phyloP scores from a whole-genome alignment of 768 basidiomycete species.

The Amanita exitialis region DNA sequence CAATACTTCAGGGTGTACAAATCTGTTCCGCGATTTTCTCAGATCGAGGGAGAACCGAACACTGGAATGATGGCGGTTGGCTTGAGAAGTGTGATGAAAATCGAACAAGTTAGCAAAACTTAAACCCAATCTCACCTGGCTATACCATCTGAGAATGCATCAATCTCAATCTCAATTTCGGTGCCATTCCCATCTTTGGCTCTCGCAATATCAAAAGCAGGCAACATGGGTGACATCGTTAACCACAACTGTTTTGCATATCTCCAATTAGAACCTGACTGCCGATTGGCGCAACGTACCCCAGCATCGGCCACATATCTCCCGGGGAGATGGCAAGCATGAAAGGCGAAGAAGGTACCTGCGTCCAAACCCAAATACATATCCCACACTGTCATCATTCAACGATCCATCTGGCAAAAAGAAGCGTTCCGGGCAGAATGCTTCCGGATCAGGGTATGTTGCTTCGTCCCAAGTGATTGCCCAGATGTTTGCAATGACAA shows the following conservation, averaged over 20 bases:
- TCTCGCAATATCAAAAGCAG: background rate
- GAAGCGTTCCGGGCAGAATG: background rate
- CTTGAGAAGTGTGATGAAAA: background rate
- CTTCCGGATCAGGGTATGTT: background rate
- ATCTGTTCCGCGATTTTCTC: background rate
- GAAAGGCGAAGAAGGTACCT: too few relatives aligned
- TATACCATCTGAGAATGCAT: background rate
- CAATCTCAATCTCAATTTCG: background rate
- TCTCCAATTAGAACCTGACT: too few relatives aligned
- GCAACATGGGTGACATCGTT: background rate
- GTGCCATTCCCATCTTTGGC: background rate
- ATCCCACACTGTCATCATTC: constrained; percentile 7
- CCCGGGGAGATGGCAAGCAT: too few relatives aligned
- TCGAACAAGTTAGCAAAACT: background rate
- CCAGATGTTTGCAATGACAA: background rate
- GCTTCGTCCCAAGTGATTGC: constrained; percentile 12
- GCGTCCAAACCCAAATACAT: constrained; percentile 24
- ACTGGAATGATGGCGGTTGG: background rate
- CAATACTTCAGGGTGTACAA: too few relatives aligned
- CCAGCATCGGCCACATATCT: constrained; percentile 15
- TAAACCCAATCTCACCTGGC: too few relatives aligned
- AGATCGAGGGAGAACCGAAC: background rate
- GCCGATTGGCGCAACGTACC: constrained; percentile 2
- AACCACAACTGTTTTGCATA: background rate
- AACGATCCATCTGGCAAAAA: background rate